Base-by-base conservation (phyloP, 805 yeast genomes). In the Diddensiella caesifluorescens region DNA sequence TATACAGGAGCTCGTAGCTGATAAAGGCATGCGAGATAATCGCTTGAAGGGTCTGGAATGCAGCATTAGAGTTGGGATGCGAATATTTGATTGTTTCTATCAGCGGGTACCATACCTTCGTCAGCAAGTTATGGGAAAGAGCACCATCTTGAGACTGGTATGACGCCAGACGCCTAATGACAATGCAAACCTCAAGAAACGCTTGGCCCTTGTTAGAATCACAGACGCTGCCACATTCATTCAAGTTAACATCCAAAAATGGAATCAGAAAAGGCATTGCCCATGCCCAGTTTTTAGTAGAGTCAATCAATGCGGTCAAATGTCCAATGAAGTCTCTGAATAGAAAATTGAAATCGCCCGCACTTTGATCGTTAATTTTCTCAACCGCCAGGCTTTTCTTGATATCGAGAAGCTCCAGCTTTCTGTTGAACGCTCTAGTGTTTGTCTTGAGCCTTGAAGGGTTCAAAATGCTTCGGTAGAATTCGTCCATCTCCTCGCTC, bases 51-150 rank as follows among this genome's bases (percentile, higher is more conserved):
- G 40, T 38, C 4, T 52, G 45, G 16, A 51, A 45, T 5, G 42
- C 49, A 22, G 34, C 6, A 7, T 13, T 29, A 6, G 19, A 13
- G 7, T 29, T 19, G 6, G 23, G 15, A 12, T n/a, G 10, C 16
- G 19, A 23, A 10, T 28, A 13, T 19, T 38, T 38, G 16, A 25
- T 44, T 12, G 50, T 42, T 2, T 55, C 55, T 7, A 47, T 40
- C 28, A 55, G 38, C 2, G 33, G 9, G 13, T 52, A 52, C 60
- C 61, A 56, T 10, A 46, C 36, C 1, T 43, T 47, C 1, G 46
- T 37, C 10, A 42, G 34, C 4, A 56, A 28, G 10, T 44, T 4
- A 4, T 29, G 38, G 13, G 20, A 16, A 6, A 48, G 38, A 22
- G 19, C 18, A 7, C 13, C 22, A 18, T 42, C 50, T 3, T 22